Percentiles rank a stretch among this genome's conserved stretches.
phyloP scores from a whole-genome alignment of 306 rosid genomes.

The Casuarina equisetifolia region DNA sequence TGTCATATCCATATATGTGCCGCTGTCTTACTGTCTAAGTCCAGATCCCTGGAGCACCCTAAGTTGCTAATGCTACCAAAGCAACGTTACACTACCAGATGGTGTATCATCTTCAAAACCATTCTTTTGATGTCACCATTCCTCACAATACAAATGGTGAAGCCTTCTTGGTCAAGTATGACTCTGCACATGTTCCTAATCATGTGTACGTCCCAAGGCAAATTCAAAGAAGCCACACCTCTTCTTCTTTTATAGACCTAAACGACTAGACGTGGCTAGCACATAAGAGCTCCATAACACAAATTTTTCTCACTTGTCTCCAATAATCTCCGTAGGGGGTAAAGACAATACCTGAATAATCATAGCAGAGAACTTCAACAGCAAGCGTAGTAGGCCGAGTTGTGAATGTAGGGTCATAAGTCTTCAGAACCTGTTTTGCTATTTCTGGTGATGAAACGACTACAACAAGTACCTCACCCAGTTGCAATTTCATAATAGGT shows the following conservation, averaged over 20 bases:
- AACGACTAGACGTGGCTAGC: slow-evolving; percentile 13
- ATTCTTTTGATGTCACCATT: too few species aligned
- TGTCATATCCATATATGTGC: too few species aligned
- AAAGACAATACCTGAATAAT: background rate
- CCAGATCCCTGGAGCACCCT: too few species aligned
- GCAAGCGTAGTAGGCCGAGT: background rate
- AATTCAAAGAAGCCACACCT: background rate
- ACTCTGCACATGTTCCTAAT: too few species aligned
- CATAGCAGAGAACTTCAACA: background rate
- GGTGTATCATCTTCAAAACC: too few species aligned
- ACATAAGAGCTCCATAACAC: background rate
- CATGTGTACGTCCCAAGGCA: too few species aligned
- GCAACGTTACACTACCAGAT: too few species aligned
- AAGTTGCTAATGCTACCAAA: too few species aligned
- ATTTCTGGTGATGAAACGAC: slow-evolving; percentile 18
- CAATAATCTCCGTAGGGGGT: slow-evolving; percentile 21
- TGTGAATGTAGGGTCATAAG: background rate
- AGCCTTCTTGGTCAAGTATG: too few species aligned
- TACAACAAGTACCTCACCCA: background rate
- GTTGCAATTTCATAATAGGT: slow-evolving; percentile 10
- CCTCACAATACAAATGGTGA: too few species aligned
- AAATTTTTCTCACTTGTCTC: slow-evolving; percentile 10
- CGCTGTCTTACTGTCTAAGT: too few species aligned
- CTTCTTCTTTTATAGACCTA: slow-evolving; percentile 23
- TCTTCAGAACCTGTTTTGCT: slow-evolving; percentile 9